Evolutionary conservation across 495 filamentous ascomycete genomes (phyloP).

Genomic region (Patellaria atrata): DNA sequence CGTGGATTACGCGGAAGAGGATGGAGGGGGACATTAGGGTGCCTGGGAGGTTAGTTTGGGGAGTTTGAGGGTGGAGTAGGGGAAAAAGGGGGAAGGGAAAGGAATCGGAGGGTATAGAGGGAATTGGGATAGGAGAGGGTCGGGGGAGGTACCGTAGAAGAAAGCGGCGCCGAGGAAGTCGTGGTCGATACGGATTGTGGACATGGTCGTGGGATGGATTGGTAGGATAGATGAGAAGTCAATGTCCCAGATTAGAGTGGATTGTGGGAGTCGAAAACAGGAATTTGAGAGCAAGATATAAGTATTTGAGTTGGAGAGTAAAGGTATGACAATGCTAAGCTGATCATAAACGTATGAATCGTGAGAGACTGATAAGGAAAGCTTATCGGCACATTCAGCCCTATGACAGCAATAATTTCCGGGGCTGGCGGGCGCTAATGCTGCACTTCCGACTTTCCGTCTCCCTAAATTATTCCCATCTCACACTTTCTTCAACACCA

Average conservation of each 20-base stretch:
- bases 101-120: not conserved
- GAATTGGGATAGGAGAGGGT: not conserved
- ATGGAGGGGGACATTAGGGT: constrained; percentile 67
- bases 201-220: no score
- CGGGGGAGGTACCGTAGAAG: constrained; percentile 42
- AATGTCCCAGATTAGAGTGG: not conserved
- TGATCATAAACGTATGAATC: constrained; percentile 4
- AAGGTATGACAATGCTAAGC: no score
- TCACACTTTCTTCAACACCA: constrained; percentile 1
- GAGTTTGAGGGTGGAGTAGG: constrained; percentile 46
- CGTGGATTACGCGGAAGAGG: constrained; percentile 70
- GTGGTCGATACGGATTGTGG: no score
- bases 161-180: constrained; percentile 33
- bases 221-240: not conserved
- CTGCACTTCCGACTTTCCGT: no score
- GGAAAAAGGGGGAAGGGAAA: constrained; percentile 45
- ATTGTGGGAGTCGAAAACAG: not conserved
- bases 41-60: constrained; percentile 20
- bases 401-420: no score
- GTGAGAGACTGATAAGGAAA: no score
- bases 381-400: no score
- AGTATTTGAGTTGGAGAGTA: no score
- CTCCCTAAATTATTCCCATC: no score
- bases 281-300: not conserved
- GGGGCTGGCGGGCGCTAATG: no score